These are phyloP conservation scores for Deinandra increscens DNA, from an alignment of 129 eudicot species.

Conservation along the genomic window DNA sequence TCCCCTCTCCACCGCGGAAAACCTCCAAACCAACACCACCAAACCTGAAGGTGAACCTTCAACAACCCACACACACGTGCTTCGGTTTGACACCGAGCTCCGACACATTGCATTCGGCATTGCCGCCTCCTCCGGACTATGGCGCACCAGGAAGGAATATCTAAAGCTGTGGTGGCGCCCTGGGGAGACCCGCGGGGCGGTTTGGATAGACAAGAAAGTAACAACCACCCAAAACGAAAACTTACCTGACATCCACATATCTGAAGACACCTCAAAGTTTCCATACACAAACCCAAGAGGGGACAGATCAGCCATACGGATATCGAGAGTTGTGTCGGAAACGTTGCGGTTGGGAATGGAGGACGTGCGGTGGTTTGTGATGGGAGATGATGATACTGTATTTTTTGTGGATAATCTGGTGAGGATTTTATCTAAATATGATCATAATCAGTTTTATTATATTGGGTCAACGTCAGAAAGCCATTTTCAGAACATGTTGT, in stretches of 20 bases:
- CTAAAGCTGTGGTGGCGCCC: conserved; percentile 60
- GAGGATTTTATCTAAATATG: conserved; percentile 48
- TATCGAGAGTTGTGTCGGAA: conserved; percentile 62
- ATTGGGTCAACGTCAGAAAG: conserved; percentile 67
- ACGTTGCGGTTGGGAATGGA: conserved; percentile 46
- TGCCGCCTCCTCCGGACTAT: conserved; percentile 55
- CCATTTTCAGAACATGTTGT: conserved; percentile 49
- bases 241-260: conserved; percentile 45
- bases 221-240: conserved; percentile 32
- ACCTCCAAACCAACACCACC: conserved; percentile 19
- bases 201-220: conserved; percentile 53
- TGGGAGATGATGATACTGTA: conserved; percentile 82
- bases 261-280: conserved; percentile 52
- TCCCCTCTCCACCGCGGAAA: conserved; percentile 8
- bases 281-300: conserved; percentile 49
- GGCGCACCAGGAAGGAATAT: conserved; percentile 48
- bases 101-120: conserved; percentile 56
- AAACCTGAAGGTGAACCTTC: conserved; percentile 6
- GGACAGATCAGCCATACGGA: conserved; percentile 51
- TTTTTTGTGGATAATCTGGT: conserved; percentile 58
- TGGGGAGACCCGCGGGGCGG: conserved; percentile 46
- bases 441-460: conserved; percentile 62
- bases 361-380: conserved; percentile 67
- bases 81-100: conserved; percentile 33
- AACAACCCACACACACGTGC: neutral